Evolutionary conservation across 768 basidiomycete genomes (phyloP).

Genomic region (Leccinum longicurvipes): DNA sequence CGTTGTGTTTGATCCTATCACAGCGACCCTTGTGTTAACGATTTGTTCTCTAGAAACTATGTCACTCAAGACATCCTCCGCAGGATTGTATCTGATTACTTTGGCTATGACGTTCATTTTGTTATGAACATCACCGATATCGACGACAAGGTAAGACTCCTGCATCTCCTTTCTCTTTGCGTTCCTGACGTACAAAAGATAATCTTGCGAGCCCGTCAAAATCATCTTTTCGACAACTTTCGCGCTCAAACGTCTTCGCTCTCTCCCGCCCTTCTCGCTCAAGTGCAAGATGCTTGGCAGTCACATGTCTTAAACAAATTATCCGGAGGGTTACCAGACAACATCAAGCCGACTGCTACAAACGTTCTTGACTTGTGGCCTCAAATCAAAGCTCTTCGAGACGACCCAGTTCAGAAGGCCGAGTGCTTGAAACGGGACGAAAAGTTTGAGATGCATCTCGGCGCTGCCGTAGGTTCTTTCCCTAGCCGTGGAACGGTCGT

Average conservation of each 20-base stretch:
- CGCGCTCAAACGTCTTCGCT: constrained; percentile 51
- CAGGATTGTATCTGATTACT: constrained; percentile 92
- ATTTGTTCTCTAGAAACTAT: constrained; percentile 73
- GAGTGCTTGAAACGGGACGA: constrained; percentile 77
- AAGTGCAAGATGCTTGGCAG: constrained; percentile 62
- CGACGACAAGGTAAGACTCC: constrained; percentile 83
- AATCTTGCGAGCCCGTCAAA: constrained; percentile 85
- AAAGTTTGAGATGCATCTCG: constrained; percentile 89
- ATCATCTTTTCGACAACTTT: constrained; percentile 64
- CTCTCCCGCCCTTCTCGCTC: constrained; percentile 53
- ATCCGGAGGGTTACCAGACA: constrained; percentile 55
- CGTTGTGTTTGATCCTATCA: background rate
- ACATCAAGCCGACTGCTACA: constrained; percentile 45
- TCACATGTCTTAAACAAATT: constrained; percentile 62
- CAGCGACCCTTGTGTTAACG: background rate
- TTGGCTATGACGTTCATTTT: constrained; percentile 96
- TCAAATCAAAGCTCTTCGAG: constrained; percentile 45
- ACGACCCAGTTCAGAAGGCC: constrained; percentile 61
- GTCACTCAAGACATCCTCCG: constrained; percentile 27
- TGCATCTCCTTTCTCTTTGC: background rate
- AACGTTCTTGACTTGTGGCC: constrained; percentile 54
- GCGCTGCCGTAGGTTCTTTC: constrained; percentile 60
- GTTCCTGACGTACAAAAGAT: constrained; percentile 55
- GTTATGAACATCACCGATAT: constrained; percentile 99
- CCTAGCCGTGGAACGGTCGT: constrained; percentile 7